Evolutionary conservation across 176 grass and related monocot genomes (phyloP), one percentile per base, ranked within the genome.

Genomic region (Carex myosuroides): DNA sequence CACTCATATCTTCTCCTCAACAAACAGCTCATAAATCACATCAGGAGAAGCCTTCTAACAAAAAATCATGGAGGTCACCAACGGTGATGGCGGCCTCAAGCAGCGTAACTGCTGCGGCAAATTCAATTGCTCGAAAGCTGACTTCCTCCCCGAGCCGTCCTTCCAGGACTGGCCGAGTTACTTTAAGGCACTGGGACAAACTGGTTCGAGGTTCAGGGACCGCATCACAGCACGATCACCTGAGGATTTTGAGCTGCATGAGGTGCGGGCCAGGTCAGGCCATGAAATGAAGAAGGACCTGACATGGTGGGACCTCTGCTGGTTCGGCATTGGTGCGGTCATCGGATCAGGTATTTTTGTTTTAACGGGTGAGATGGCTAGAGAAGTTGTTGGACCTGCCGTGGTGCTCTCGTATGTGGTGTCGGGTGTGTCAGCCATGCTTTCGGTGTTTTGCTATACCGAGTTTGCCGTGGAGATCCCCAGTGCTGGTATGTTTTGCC

Each of bases 381-480:
- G 14, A 54, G 58, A 84, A 4, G 88, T 50, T 17, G 94, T 86
- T 14, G 94, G 94, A 0, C 92, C 94, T n/a, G 94, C 94, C 60
- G 90, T 97, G 66, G 90, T 97, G 81, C 53, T 97, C 59, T 97
- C 92, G 11, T 97, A 91, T 71, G 94, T 91, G 30, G 81, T 97
- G 20, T 97, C 94, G 48, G 94, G 94, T 60, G 8, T 97, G 48
- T 97, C 90, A 18, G 94, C 94, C 87, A 97, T 97, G 94, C 94
- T 97, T 59, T 92, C 94, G 35, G 94, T 97, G 53, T 90, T 97
- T 83, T 97, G 94, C 60, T 97, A 97, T 88, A 97, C 94, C 14
- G 94, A 97, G 92, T 97, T 97, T 78, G 94, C 94, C 79, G 80
- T 97, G 64, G 94, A 97, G 81, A 97, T 97, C 64, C 94, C 94